Evolutionary conservation across 768 basidiomycete genomes (phyloP).

Genomic region (Tricholoma hemisulphureum): DNA sequence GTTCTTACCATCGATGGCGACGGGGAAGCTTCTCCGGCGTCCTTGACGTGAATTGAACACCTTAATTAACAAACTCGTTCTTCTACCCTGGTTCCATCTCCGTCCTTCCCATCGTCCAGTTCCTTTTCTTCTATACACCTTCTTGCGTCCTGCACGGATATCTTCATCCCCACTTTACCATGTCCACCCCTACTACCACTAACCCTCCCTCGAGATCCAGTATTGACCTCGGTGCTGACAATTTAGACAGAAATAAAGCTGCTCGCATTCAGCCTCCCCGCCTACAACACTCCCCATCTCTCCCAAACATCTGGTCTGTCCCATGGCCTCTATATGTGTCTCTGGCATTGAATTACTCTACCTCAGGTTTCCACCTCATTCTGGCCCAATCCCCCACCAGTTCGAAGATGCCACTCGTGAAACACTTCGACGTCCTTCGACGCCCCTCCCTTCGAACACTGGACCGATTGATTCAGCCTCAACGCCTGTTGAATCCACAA

Average conservation of each 20-base stretch:
- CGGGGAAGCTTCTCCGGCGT: conserved; percentile 30
- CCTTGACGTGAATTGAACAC: conserved; percentile 48
- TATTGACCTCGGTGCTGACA: conserved; percentile 25
- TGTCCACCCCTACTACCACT: conserved; percentile 27
- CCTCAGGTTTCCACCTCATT: conserved; percentile 48
- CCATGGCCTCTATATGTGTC: neutral
- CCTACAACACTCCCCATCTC: conserved; percentile 63
- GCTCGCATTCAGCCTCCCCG: conserved; percentile 40
- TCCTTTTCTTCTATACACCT: conserved; percentile 29
- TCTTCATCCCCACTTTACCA: conserved; percentile 29
- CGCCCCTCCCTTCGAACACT: conserved; percentile 26
- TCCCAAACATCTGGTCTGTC: conserved; percentile 66
- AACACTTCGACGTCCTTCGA: conserved; percentile 32
- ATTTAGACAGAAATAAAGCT: conserved; percentile 13
- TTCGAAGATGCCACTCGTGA: conserved; percentile 26
- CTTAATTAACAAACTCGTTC: conserved; percentile 33
- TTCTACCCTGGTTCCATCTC: conserved; percentile 31
- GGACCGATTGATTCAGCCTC: neutral
- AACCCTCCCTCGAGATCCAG: conserved; percentile 22
- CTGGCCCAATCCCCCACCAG: conserved; percentile 39
- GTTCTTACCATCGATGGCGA: conserved; percentile 30
- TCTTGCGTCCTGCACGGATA: conserved; percentile 35
- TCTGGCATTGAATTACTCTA: neutral
- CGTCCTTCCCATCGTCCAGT: conserved; percentile 11
- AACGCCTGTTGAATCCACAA: neutral